A percentile compares a stretch with the other conserved stretches of the same genome.
These are phyloP conservation scores for Talaromyces proteolyticus DNA, from an alignment of 495 filamentous ascomycete species.

Conservation along the genomic window DNA sequence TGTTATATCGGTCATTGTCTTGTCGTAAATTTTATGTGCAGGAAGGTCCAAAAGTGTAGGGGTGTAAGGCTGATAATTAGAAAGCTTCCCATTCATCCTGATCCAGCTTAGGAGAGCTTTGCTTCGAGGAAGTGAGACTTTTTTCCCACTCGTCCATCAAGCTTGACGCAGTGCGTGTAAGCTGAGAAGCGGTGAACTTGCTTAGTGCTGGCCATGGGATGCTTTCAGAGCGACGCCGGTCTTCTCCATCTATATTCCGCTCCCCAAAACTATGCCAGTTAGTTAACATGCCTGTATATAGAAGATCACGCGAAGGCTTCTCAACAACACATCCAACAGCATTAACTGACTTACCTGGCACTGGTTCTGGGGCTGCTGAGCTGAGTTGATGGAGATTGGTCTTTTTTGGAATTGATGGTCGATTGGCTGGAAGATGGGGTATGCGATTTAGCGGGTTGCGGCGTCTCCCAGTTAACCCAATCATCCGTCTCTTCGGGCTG, in stretches of 20 bases:
- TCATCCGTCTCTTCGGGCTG: constrained; percentile 41
- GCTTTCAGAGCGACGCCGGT: constrained; percentile 1
- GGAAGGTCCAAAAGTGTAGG: neutral
- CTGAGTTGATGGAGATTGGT: constrained; percentile 41
- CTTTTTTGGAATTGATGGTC: constrained; percentile 36
- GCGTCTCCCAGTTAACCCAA: constrained; percentile 69
- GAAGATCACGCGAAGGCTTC: neutral
- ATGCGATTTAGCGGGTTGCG: constrained; percentile 37
- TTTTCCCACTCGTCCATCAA: constrained; percentile 78
- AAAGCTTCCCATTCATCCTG: constrained; percentile 28
- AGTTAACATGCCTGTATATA: constrained; percentile 1
- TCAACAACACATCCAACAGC: neutral
- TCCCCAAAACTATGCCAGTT: constrained; percentile 32
- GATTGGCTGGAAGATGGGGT: constrained; percentile 42
- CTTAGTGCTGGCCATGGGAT: constrained; percentile 63
- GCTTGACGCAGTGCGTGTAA: constrained; percentile 62
- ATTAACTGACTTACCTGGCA: constrained; percentile 41
- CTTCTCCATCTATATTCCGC: constrained; percentile 18
- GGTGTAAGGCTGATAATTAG: neutral
- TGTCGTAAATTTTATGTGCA: constrained; percentile 4
- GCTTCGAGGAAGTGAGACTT: constrained; percentile 29
- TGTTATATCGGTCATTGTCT: neutral
- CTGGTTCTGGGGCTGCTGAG: constrained; percentile 44
- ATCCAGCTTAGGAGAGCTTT: constrained; percentile 12
- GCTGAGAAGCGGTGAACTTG: constrained; percentile 58